phyloP scores from a whole-genome alignment of 768 basidiomycete species.

The Tephrocybe rancida region DNA sequence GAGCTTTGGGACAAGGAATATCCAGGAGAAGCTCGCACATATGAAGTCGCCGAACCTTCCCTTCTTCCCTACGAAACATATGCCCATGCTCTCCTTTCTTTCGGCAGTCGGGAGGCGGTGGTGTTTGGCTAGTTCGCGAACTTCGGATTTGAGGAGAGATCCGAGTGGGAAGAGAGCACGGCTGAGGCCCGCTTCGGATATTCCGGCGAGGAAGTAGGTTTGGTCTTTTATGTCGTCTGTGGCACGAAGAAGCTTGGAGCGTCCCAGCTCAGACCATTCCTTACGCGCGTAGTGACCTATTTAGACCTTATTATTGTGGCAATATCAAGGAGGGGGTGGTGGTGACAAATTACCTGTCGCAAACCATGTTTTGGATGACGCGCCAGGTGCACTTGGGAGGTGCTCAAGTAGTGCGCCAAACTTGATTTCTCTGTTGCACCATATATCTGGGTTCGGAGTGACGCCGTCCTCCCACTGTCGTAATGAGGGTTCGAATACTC shows the following conservation, averaged over 20 bases:
- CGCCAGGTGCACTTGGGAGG: constrained; percentile 36
- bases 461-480: constrained; percentile 73
- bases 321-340: not conserved
- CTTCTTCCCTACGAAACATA: constrained; percentile 92
- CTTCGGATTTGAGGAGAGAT: constrained; percentile 63
- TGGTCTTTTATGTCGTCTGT: constrained; percentile 80
- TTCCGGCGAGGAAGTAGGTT: constrained; percentile 86
- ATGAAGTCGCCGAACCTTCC: constrained; percentile 73
- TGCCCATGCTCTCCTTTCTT: constrained; percentile 87
- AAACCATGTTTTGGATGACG: constrained; percentile 54
- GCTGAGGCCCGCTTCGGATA: constrained; percentile 64
- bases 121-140: constrained; percentile 68
- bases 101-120: constrained; percentile 71
- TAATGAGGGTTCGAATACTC: constrained; percentile 88
- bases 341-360: constrained; percentile 65
- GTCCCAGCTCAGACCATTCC: constrained; percentile 40
- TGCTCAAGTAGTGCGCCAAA: constrained; percentile 81
- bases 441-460: constrained; percentile 93
- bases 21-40: constrained; percentile 49
- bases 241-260: constrained; percentile 57
- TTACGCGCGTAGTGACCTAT: constrained; percentile 88
- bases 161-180: constrained; percentile 84
- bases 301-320: not conserved
- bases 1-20: not conserved
- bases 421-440: constrained; percentile 94